Percentiles rank a stretch among this genome's conserved stretches.
phyloP scores from a whole-genome alignment of 345 rosid species.

The Ailanthus altissimus region DNA sequence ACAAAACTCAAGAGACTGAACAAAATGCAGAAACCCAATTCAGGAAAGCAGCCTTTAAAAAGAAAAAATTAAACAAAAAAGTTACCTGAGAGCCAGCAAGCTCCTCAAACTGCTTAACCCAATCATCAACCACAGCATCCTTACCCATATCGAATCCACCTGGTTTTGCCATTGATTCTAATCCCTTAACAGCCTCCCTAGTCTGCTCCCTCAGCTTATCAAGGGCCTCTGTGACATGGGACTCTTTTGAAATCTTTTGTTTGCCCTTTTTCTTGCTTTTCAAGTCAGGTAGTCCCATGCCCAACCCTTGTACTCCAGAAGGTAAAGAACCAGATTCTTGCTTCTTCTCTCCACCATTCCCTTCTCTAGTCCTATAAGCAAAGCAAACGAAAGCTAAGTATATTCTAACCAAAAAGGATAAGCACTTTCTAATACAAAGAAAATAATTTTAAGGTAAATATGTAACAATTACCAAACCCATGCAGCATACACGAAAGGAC shows the following conservation, averaged over 20 bases:
- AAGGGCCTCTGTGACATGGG: constrained; percentile 84
- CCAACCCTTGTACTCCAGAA: constrained; percentile 76
- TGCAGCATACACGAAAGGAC: not conserved
- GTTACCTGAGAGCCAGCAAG: constrained; percentile 79
- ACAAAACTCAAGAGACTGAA: not conserved
- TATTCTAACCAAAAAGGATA: not conserved
- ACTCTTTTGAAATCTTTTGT: constrained; percentile 58
- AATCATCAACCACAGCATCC: constrained; percentile 87
- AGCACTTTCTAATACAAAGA: not conserved
- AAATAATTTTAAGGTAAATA: not conserved
- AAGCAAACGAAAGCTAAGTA: constrained; percentile 13
- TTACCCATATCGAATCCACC: constrained; percentile 46
- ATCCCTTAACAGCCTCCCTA: constrained; percentile 77
- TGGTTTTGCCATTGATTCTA: constrained; percentile 65
- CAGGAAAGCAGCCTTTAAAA: not conserved
- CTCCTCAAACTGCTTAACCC: constrained; percentile 97
- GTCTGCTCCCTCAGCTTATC: constrained; percentile 84
- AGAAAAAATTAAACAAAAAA: not conserved
- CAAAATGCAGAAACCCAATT: not conserved
- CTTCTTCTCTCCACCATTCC: constrained; percentile 37
- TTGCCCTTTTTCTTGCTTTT: constrained; percentile 80
- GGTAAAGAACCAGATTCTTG: constrained; percentile 50
- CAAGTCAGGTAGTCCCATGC: constrained; percentile 93
- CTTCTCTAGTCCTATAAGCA: constrained; percentile 47
- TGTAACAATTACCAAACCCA: not conserved